A percentile compares a stretch with the other conserved stretches of the same genome.
Evolutionary conservation across 805 yeast species (phyloP).

Genomic region (Ogataea henricii): DNA sequence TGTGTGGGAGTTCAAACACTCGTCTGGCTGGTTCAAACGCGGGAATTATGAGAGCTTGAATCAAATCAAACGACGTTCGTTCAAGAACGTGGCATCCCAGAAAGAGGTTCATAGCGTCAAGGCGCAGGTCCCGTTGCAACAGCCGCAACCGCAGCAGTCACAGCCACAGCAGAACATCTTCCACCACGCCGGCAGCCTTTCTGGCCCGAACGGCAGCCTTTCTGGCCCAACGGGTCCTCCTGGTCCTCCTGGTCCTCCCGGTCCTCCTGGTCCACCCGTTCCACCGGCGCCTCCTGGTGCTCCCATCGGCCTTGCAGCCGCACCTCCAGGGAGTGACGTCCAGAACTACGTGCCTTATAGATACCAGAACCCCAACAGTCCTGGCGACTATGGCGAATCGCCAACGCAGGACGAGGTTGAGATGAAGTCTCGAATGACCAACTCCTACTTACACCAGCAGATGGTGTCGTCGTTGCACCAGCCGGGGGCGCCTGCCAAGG

Average conservation of each 20-base stretch:
- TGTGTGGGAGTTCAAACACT: conserved; percentile 87
- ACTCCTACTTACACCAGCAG: conserved; percentile 27
- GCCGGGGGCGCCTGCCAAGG: conserved; percentile 15
- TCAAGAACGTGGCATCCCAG: conserved; percentile 32
- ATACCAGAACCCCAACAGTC: conserved; percentile 24
- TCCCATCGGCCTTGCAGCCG: neutral
- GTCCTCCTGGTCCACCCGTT: neutral
- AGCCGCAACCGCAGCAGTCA: conserved; percentile 2
- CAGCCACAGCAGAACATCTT: neutral
- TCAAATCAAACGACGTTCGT: conserved; percentile 75
- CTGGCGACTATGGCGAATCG: conserved; percentile 22
- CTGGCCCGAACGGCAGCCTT: neutral
- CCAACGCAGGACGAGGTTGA: conserved; percentile 26
- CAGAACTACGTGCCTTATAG: conserved; percentile 31
- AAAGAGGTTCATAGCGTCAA: conserved; percentile 34
- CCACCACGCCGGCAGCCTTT: conserved; percentile 2
- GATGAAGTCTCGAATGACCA: conserved; percentile 26
- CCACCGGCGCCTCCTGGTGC: neutral
- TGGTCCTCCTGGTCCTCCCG: neutral
- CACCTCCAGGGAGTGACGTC: conserved; percentile 15
- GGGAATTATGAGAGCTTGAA: conserved; percentile 78
- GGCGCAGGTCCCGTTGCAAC: conserved; percentile 10
- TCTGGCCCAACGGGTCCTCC: neutral
- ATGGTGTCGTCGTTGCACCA: conserved; percentile 21
- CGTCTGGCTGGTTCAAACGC: conserved; percentile 72